Base-by-base conservation (phyloP, 129 eudicot genomes). In the Centella asiatica region DNA sequence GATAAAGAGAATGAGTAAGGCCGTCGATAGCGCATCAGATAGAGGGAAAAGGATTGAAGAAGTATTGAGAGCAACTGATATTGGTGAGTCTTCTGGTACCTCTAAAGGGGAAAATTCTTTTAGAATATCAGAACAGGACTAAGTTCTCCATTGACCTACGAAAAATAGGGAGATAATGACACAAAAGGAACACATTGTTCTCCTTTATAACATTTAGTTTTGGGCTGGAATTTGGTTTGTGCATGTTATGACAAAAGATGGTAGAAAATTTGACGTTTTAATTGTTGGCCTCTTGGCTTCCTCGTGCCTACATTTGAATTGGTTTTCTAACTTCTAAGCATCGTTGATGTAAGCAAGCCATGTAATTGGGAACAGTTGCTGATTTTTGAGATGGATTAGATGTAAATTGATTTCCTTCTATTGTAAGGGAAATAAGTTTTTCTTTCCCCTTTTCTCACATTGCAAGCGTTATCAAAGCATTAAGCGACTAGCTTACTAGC, bases 11-110 rank as follows among this genome's bases (percentile, higher is more conserved):
- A 69, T 89, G 51, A 79, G 67, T 51, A 71, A 72, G 73, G 80
- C 64, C 19, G 85, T 85, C 20, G 86, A 89, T 27, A 77, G 83
- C n/a, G 75, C 76, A n/a, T 57, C 75, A 40, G 88, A 82, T 50
- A 69, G 87, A 40, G 97, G 95, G 69, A 85, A 89, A 62, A 65
- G 71, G 72, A 64, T 79, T 40, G 85, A 75, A 68, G 67, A 78
- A 52, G 62, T 24, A 56, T 24, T 72, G 71, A 79, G 81, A 57
- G 26, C 64, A 29, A 77, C 78, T 61, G 95, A 85, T 66, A 66
- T 85, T 72, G 81, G 79, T 0, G 87, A 83, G 83, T 85, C 75
- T 58, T 79, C 85, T 33, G 79, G 88, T 3, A 61, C 65, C 4
- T 64, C 45, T 0, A 58, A 34, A 40, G 63, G 63, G 33, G 46